phyloP scores from a whole-genome alignment of 2,329 filamentous ascomycete species.

The Trichoderma atrobrunneum region DNA sequence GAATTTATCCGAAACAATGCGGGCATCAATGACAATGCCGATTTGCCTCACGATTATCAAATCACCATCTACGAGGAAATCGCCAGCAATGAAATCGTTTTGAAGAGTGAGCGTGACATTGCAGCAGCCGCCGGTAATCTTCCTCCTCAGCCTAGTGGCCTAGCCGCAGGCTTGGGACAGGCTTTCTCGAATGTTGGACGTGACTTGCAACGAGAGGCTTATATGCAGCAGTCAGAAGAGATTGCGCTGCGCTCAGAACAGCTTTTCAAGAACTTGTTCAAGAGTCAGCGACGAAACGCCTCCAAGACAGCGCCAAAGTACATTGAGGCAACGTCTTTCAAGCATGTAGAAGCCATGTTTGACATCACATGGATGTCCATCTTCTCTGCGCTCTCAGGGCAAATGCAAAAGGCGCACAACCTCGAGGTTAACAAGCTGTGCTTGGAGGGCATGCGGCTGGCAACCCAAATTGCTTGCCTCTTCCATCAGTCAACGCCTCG shows the following conservation, averaged over 20 bases:
- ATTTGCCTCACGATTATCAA: conserved; percentile 91
- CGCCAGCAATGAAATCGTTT: conserved; percentile 83
- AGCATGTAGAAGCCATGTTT: conserved; percentile 97
- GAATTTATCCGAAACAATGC: conserved; percentile 99
- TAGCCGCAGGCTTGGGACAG: conserved; percentile 81
- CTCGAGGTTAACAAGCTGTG: conserved; percentile 88
- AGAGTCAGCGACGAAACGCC: conserved; percentile 80
- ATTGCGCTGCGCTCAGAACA: conserved; percentile 74
- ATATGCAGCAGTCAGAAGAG: conserved; percentile 91
- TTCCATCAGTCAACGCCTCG: conserved; percentile 92
- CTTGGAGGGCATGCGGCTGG: conserved; percentile 91
- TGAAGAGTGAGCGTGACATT: conserved; percentile 86
- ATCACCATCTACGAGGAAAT: conserved; percentile 91
- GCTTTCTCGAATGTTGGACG: conserved; percentile 88
- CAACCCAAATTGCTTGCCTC: conserved; percentile 86
- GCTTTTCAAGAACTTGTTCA: conserved; percentile 88
- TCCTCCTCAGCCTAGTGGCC: conserved; percentile 60
- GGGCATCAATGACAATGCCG: conserved; percentile 94
- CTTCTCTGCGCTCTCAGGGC: conserved; percentile 87
- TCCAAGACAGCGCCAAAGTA: conserved; percentile 69
- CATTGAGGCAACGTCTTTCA: conserved; percentile 89
- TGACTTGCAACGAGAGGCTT: conserved; percentile 88
- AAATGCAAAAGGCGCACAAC: conserved; percentile 91
- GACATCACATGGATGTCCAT: conserved; percentile 99
- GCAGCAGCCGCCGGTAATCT: conserved; percentile 73